These are phyloP conservation scores for Mycena maculata DNA, from an alignment of 768 basidiomycete genomes.

Conservation along the genomic window DNA sequence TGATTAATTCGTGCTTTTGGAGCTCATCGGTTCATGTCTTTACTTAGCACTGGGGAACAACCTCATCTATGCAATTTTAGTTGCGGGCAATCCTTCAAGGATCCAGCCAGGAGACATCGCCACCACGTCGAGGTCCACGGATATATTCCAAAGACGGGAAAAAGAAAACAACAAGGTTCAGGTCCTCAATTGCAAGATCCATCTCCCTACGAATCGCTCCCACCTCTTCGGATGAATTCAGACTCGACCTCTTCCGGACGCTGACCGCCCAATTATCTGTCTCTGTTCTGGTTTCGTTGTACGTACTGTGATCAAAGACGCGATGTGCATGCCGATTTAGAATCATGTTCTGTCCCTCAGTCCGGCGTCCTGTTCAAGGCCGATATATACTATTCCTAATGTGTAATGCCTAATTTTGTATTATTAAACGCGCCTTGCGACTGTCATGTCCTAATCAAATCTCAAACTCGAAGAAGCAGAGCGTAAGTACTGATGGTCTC, in stretches of 20 bases:
- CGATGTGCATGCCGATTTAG: constrained; percentile 8
- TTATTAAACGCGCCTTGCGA: not conserved
- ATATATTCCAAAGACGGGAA: constrained; percentile 57
- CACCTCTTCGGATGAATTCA: constrained; percentile 18
- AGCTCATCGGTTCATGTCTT: constrained; percentile 4
- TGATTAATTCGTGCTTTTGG: not conserved
- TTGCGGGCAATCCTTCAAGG: constrained; percentile 68
- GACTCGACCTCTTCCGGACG: constrained; percentile 10
- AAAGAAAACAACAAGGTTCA: constrained; percentile 54
- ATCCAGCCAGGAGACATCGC: constrained; percentile 71
- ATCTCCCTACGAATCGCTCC: constrained; percentile 17
- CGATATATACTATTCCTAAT: constrained; percentile 10
- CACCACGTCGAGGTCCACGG: constrained; percentile 67
- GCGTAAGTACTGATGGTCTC: not conserved
- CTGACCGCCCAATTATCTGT: not conserved
- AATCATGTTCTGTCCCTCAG: not conserved
- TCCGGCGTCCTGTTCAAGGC: not conserved
- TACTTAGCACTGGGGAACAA: constrained; percentile 65
- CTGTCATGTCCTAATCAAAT: not conserved
- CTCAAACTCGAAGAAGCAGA: constrained; percentile 12
- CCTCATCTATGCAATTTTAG: constrained; percentile 64
- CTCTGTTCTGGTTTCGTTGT: not conserved
- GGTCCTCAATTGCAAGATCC: constrained; percentile 30
- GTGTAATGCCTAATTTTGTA: constrained; percentile 19
- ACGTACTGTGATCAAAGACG: not conserved